Evolutionary conservation across 2,329 filamentous ascomycete genomes (phyloP), one percentile per base, ranked within the genome.

Genomic region (Fusarium anguioides): DNA sequence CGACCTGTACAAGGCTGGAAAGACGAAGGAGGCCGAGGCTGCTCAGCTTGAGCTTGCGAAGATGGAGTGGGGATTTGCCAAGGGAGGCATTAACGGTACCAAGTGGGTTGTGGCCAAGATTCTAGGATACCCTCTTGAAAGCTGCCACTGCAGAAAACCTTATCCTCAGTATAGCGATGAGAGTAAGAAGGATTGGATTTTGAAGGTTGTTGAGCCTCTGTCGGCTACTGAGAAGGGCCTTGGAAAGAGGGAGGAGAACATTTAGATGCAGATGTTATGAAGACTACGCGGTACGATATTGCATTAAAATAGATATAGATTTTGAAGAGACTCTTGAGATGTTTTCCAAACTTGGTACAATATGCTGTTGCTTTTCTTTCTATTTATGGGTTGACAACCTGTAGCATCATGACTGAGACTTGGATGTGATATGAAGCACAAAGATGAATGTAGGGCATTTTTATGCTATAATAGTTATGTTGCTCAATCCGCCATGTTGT

Each of bases 51-150:
- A 83, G 74, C 77, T 87, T 35, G 83, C 81, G 8, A 76, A 81
- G 69, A 80, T 81, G 57, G 86, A 87, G 77, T 85, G 82, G 81
- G 86, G 83, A 2, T 86, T 88, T 51, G 84, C 76, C 26, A 86
- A 86, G 72, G 83, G 83, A 5, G 85, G 84, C n/a, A 86, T 88
- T 72, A 87, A 87, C 68, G 85, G 86, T 11, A 87, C 83, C 9
- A 88, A 88, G 73, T 87, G 83, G 81, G 81, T 86, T n/a, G 84
- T 87, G 33, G 83, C 82, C 35, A 82, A 86, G 71, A 73, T 83
- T 24, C 77, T 77, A 18, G 84, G 83, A n/a, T 88, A 88, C 68
- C 80, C 84, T 2, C 72, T 81, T 29, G 76, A 78, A 17, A 86
- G 81, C 70, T 79, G 79, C 49, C 81, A 87, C 70, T 87, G 84